Conservation (phyloP, 257 asterid genomes). For the Capsicum rhomboideum region DNA sequence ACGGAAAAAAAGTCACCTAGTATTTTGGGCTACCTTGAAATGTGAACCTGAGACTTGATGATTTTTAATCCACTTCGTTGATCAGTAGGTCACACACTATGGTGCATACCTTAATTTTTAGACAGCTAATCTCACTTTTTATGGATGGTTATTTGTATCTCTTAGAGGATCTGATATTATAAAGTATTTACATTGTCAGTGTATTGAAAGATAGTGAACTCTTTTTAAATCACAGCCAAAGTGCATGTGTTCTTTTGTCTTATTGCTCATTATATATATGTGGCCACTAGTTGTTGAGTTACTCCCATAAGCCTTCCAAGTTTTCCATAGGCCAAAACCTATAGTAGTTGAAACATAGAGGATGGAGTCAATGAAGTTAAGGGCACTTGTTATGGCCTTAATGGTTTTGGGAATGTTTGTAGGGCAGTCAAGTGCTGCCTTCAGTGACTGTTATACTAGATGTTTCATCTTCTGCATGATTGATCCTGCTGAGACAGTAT, state of each 20-base stretch:
- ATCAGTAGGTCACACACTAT: too few species aligned
- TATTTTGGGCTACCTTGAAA: too few species aligned
- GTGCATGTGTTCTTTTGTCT: neutral
- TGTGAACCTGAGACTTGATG: too few species aligned
- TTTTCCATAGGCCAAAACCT: neutral
- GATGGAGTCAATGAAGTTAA: constrained; percentile 35
- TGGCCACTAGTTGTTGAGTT: neutral
- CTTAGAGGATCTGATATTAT: neutral
- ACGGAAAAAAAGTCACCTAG: too few species aligned
- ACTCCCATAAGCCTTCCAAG: neutral
- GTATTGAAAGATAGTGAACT: neutral
- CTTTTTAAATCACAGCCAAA: neutral
- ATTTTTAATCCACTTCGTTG: too few species aligned
- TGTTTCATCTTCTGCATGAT: constrained; percentile 85
- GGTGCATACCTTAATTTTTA: too few species aligned
- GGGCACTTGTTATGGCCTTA: constrained; percentile 22
- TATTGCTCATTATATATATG: neutral
- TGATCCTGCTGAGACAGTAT: constrained; percentile 72
- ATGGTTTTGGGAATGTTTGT: constrained; percentile 34
- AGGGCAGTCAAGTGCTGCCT: constrained; percentile 37
- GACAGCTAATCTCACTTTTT: too few species aligned
- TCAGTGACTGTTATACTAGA: constrained; percentile 82
- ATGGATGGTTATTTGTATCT: neutral
- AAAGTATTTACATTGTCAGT: neutral
- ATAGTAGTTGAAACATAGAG: neutral